Evolutionary conservation across 1,139 yeast species (phyloP), one percentile per base, ranked within the genome.

Genomic region (Blastobotrys serpentis): DNA sequence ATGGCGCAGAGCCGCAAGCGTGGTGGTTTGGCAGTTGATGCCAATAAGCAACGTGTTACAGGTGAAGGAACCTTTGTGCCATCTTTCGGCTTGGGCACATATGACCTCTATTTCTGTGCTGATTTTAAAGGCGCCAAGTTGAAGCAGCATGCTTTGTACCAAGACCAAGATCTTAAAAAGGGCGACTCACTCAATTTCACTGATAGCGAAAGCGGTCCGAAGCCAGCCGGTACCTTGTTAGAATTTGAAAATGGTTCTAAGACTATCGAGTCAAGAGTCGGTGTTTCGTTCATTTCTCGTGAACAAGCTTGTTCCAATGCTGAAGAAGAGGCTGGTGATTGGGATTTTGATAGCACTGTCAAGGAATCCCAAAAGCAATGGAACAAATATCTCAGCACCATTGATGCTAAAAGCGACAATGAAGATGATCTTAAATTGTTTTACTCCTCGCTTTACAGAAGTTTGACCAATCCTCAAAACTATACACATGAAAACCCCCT

Each of bases 401-500:
- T 48, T 17, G 45, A 46, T 17, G 22, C 40, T 2, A 19, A 25
- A 13, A 32, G 30, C 11, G 33, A 21, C 21, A 22, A 68, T 49
- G 44, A 54, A 1, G 60, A 66, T 7, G 50, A 67, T 17, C 45
- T 62, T n/a, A 48, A 50, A 1, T 54, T 64, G 52, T 52, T 71
- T 13, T 69, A 67, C 52, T 62, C 68, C 7, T 57, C 70, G 2
- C 58, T 71, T 34, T 71, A 71, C 50, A 72, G 74, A 1, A 51
- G 66, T 6, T 69, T 67, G 52, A 58, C 71, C 37, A 51, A 69
- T 48, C 75, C 75, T 1, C 61, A 72, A 8, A 68, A 70, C 50
- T 58, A 67, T 48, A 69, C 74, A 0, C 75, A 74, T 3, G 70
- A 68, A 46, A 68, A 66, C 44, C 70, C 72, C 7, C 52, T 60